Evolutionary conservation across 225 moss, liverwort and hornwort genomes (phyloP).

Genomic region (Polytrichum formosum): DNA sequence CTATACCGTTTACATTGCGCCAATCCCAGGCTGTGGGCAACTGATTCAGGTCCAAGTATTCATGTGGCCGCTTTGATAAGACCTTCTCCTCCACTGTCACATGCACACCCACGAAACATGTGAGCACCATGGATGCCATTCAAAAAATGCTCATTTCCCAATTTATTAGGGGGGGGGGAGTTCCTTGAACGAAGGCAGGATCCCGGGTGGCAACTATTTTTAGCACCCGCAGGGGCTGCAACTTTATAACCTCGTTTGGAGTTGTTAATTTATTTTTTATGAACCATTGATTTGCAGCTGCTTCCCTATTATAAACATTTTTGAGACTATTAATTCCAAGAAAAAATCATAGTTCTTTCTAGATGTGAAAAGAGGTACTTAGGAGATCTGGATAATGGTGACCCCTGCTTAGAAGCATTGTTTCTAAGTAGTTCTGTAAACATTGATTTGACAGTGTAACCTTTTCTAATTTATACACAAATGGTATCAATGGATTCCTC

Average conservation of each 20-base stretch:
- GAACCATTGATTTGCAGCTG: no score
- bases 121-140: background rate
- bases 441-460: no score
- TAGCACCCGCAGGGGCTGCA: no score
- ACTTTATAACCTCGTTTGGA: no score
- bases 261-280: no score
- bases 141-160: background rate
- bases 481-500: background rate
- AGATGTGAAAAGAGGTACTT: background rate
- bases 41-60: constrained; percentile 53
- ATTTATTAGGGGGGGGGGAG: background rate
- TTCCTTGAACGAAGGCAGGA: no score
- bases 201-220: no score
- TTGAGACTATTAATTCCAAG: no score
- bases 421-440: background rate
- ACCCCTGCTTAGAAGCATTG: no score
- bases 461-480: no score
- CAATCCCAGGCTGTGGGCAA: constrained; percentile 82
- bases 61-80: constrained; percentile 67
- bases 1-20: constrained; percentile 75
- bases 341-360: background rate
- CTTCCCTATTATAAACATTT: no score
- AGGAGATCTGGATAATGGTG: no score
- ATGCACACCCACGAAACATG: constrained; percentile 10
- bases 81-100: constrained; percentile 53